Evolutionary conservation across 1,284 basidiomycete genomes (phyloP), one percentile per base, ranked within the genome.

Genomic region (Bondarzewia mesenterica): DNA sequence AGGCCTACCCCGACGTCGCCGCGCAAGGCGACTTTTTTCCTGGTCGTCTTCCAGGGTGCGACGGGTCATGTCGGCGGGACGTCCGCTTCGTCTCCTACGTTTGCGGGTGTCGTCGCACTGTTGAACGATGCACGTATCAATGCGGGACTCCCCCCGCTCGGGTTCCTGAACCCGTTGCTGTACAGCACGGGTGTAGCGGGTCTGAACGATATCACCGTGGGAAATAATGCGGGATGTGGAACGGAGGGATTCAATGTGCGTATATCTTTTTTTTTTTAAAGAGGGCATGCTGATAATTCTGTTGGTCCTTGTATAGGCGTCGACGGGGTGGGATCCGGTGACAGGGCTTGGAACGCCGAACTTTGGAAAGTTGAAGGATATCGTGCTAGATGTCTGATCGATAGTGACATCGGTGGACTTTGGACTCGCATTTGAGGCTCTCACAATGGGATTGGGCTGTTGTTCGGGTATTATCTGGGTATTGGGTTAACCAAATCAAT

Each of bases 1-100:
- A 78, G 75, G 77, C 59, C 5, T 63, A 71, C 50, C 83, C 83
- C 1, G 84, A 86, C 48, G 75, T 86, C 8, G 65, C 82, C 0
- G 80, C 82, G 0, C 80, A 82, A 56, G 73, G 72, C 5, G 55
- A 61, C 22, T 60, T 63, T 39, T n/a, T 77, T 71, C 64, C 57
- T 62, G 10, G 63, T 77, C 46, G 68, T 67, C 56, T 59, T 63
- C 42, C 47, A 55, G 37, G 73, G 72, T 4, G 15, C 40, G 3
- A 39, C 61, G 1, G 46, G 25, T 4, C 55, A 54, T 4, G 62
- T 77, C 47, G 72, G 70, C 29, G 81, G 80, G 7, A 84, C 82
- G 1, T 80, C 77, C 3, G 77, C 76, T 1, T 70, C 80, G 0
- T 63, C 79, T 12, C 82, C 82, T 0, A 63, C 76, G 0, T 76